These are phyloP conservation scores for Globisporangium iwayamae DNA, from an alignment of 352 stramenopile genomes.

Conservation along the genomic window DNA sequence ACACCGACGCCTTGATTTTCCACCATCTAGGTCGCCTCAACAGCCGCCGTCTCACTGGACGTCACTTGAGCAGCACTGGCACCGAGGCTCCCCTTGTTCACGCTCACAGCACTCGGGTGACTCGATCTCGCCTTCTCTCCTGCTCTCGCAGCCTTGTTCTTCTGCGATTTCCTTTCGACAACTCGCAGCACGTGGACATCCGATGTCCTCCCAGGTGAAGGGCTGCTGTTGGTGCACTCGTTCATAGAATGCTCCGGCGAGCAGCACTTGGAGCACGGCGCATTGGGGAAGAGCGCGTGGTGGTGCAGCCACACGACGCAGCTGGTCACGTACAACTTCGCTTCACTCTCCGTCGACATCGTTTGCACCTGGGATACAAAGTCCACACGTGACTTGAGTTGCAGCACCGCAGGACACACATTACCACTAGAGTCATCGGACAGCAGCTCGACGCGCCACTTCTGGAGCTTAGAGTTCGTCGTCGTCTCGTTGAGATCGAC, in stretches of 20 bases:
- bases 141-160: neutral
- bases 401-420: slow-evolving; percentile 29
- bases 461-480: slow-evolving; percentile 18
- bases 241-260: slow-evolving; percentile 9
- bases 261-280: slow-evolving; percentile 12
- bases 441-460: slow-evolving; percentile 37
- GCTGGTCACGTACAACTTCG: neutral
- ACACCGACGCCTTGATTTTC: neutral
- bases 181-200: slow-evolving; percentile 7
- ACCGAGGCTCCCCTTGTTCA: slow-evolving; percentile 2
- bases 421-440: slow-evolving; percentile 1
- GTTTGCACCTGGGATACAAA: slow-evolving; percentile 28
- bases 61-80: neutral
- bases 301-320: slow-evolving; percentile 44
- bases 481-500: neutral
- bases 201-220: neutral
- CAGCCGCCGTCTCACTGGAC: neutral
- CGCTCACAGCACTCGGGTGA: neutral
- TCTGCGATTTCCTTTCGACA: neutral
- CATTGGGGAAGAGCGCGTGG: slow-evolving; percentile 22
- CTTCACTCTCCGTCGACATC: slow-evolving; percentile 4
- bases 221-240: neutral
- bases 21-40: neutral
- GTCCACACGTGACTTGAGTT: slow-evolving; percentile 34
- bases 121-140: neutral